phyloP scores from a whole-genome alignment of 495 filamentous ascomycete genomes.

The Neurospora sp. region DNA sequence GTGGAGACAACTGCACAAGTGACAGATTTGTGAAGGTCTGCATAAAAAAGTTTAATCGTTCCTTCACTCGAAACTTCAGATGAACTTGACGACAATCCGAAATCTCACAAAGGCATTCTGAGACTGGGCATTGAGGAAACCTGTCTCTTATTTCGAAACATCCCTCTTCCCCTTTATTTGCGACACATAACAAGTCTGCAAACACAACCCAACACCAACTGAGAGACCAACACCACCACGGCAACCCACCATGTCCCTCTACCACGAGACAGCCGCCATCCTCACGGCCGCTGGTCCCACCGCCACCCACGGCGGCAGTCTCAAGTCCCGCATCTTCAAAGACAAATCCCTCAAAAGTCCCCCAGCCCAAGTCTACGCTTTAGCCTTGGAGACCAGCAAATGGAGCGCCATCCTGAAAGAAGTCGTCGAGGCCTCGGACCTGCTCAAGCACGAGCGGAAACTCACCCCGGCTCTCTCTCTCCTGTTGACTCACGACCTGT shows the following conservation, averaged over 20 bases:
- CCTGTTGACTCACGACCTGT: conserved; percentile 75
- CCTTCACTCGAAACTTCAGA: neutral
- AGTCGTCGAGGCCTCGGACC: conserved; percentile 64
- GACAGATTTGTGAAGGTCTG: neutral
- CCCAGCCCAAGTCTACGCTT: conserved; percentile 74
- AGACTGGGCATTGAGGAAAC: neutral
- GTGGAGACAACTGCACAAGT: neutral
- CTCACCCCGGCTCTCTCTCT: conserved; percentile 71
- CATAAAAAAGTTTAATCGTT: neutral
- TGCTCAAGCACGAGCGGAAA: conserved; percentile 73
- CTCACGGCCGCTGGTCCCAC: conserved; percentile 41
- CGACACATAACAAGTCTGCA: neutral
- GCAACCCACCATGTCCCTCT: conserved; percentile 61
- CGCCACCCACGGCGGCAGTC: conserved; percentile 54
- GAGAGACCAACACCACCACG: neutral
- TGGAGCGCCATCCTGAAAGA: conserved; percentile 80
- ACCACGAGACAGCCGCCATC: conserved; percentile 76
- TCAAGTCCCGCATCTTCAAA: conserved; percentile 72
- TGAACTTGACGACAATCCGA: neutral
- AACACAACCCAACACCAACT: neutral
- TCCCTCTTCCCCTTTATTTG: too few relatives aligned
- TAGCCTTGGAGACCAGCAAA: conserved; percentile 77
- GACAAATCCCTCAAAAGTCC: conserved; percentile 68
- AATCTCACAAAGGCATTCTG: neutral
- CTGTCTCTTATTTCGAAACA: neutral